Evolutionary conservation across 1,284 basidiomycete genomes (phyloP), one percentile per base, ranked within the genome.

Genomic region (Rhodotorula glutinis): DNA sequence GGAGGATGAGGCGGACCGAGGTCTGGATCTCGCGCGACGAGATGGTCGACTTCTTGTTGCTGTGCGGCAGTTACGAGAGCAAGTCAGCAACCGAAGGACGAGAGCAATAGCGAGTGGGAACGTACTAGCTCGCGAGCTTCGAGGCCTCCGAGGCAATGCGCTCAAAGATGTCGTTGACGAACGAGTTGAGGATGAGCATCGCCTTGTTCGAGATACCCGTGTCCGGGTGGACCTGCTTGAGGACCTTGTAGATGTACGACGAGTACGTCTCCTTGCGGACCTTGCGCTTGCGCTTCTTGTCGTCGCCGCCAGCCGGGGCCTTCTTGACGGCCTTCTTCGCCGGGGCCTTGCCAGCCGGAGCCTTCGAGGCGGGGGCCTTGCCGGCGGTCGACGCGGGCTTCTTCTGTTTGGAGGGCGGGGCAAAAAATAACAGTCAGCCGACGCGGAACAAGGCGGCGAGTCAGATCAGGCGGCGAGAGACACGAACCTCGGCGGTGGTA

Each of bases 141-240:
- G 89, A 91, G n/a, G 90, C 91, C 80, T 96, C 92, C 49, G 85
- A 87, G 19, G 92, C 74, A 68, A 81, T 78, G 67, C 80, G 76
- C 77, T 81, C 80, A 66, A 81, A 81, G 75, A 81, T 80, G 75
- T 81, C 80, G 74, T 80, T 78, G 71, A 81, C 80, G 71, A 81
- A 81, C 62, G 74, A 75, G 74, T 62, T 72, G 43, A 78, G 72
- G 67, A 77, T 80, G 69, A 89, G 87, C 92, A 97, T 96, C 53
- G 92, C 92, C 84, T 95, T 96, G 87, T 94, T 95, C 69, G 90
- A 89, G 81, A 95, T 95, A 87, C 93, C 93, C 72, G 91, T 81
- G 78, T 81, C 72, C 30, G 68, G 93, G 84, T 96, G 92, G 71
- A 96, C 92, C 79, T 92, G 90, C 81, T 88, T 92, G 71, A 92